Evolutionary conservation across 495 filamentous ascomycete genomes (phyloP), one percentile per base, ranked within the genome.

Genomic region (Clohesyomyces aquaticus): DNA sequence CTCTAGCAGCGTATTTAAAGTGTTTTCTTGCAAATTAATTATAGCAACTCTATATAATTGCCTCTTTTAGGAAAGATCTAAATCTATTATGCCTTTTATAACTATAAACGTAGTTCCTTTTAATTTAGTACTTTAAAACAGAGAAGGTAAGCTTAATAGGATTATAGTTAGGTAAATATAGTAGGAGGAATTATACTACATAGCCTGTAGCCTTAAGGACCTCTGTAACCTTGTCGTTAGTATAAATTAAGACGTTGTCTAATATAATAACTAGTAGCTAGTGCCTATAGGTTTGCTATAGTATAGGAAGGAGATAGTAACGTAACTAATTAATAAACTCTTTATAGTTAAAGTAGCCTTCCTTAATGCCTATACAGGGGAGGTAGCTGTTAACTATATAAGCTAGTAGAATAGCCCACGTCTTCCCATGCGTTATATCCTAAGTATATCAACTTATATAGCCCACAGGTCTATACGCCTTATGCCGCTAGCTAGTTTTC

Each of bases 111-210:
- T 54, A 54, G 26, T 29, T 58, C 53, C 41, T 8, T 27, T 28
- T 58, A 49, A 64, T 58, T 32, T 38, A 64, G 9, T 35, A 41
- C 42, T 64, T 64, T 19, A 64, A 27, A 10, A 56, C 41, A 0
- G 25, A 14, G 22, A 64, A 64, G 19, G 54, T 68, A 60, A 65
- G 71, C 72, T 75, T 72, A 69, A 68, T 73, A 42, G 43, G 70
- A 65, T 72, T 77, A 50, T 72, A 71, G 55, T 73, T 70, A 43
- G 70, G 69, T 53, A 65, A 47, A n/a, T 47, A 47, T 6, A 22
- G 43, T 47, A 22, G n/a, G 6, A 47, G 43, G 19, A 47, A 47
- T 4, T n/a, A 22, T 6, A 47, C 43, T 9, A 47, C 19, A 47
- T 47, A 22, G 43, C 43, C n/a, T 4, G 12, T n/a, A n/a, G 43